Conservation (phyloP, 345 rosid species). For the Salix exigua region DNA sequence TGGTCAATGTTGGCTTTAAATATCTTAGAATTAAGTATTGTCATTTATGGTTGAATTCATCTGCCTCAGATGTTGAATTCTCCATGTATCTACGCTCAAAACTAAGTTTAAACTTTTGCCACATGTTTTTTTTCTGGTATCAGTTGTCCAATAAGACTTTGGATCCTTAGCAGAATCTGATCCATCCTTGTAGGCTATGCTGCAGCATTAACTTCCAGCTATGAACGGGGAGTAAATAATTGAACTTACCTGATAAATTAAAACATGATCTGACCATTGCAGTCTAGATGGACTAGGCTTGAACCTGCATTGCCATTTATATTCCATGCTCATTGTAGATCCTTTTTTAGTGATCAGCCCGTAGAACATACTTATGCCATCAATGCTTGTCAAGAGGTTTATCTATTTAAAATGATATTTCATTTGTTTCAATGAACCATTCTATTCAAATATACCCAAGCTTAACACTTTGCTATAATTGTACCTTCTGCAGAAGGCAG, state of each 20-base stretch:
- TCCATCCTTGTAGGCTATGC: background rate
- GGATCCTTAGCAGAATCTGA: background rate
- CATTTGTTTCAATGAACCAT: background rate
- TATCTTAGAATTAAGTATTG: too few relatives aligned
- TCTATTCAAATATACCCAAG: background rate
- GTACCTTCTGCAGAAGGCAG: slow-evolving; percentile 12
- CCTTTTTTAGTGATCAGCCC: background rate
- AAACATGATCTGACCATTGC: background rate
- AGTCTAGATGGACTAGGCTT: background rate
- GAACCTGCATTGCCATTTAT: background rate
- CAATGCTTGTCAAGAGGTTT: background rate
- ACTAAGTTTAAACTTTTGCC: background rate
- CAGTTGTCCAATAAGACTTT: background rate
- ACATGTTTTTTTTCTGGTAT: background rate
- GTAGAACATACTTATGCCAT: background rate
- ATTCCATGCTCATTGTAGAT: background rate
- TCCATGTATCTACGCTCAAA: background rate
- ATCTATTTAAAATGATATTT: background rate
- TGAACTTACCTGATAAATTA: background rate
- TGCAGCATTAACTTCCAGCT: background rate
- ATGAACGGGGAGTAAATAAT: background rate
- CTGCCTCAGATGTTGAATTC: background rate
- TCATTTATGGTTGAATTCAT: background rate
- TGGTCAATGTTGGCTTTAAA: too few relatives aligned
- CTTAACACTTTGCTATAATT: background rate